These are phyloP conservation scores for Musa itinerans DNA, from an alignment of 176 grass and related monocot species.

Conservation along the genomic window DNA sequence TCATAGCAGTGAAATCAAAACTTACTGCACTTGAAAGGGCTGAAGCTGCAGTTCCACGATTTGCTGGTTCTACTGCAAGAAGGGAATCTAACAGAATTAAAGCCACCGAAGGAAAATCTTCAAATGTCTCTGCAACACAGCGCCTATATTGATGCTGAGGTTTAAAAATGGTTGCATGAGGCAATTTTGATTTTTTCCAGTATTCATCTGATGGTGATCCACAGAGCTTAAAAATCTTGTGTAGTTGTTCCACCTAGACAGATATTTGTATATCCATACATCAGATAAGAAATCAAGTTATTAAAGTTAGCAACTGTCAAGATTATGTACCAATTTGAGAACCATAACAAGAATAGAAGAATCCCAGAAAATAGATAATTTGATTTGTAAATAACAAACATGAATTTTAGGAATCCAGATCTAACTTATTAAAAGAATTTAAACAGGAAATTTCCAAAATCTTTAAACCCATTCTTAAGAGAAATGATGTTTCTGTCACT, in stretches of 20 bases:
- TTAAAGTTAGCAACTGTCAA: conserved; percentile 2
- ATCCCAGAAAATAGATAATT: no score
- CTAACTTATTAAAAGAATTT: no score
- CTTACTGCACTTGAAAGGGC: conserved; percentile 67
- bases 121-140: background rate
- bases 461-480: no score
- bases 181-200: background rate
- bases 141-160: background rate
- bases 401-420: no score
- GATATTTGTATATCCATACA: background rate
- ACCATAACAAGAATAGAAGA: no score
- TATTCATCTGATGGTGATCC: conserved; percentile 36
- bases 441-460: no score
- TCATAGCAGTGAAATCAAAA: conserved; percentile 3
- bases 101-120: conserved; percentile 7
- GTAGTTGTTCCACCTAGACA: background rate
- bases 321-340: no score
- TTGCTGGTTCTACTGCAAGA: conserved; percentile 61
- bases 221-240: conserved; percentile 20
- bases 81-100: conserved; percentile 62
- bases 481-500: no score
- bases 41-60: conserved; percentile 58
- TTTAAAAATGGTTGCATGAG: background rate
- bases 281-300: background rate
- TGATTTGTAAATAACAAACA: no score